These are phyloP conservation scores for Mucor irregularis DNA, from an alignment of 371 early-diverging fungal genomes.

Conservation along the genomic window DNA sequence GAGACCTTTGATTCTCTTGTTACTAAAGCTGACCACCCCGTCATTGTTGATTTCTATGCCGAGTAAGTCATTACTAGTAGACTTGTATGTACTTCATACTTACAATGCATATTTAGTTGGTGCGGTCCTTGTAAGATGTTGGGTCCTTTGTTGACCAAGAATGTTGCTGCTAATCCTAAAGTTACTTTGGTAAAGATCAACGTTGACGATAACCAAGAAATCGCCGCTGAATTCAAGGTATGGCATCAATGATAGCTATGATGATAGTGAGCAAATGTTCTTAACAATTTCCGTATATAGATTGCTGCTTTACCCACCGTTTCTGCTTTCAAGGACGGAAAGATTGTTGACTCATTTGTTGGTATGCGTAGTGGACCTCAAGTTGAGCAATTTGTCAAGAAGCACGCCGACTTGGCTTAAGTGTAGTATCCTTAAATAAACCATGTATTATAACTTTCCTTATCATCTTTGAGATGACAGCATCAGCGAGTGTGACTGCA, in stretches of 20 bases:
- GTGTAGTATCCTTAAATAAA: not conserved
- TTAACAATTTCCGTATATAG: not conserved
- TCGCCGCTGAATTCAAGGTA: conserved; percentile 61
- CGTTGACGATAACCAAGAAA: conserved; percentile 60
- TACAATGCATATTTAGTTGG: conserved; percentile 55
- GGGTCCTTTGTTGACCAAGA: conserved; percentile 62
- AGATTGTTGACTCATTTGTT: conserved; percentile 65
- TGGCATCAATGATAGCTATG: too few relatives aligned
- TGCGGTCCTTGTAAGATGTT: conserved; percentile 82
- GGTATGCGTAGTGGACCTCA: conserved; percentile 55
- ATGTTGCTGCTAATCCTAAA: conserved; percentile 62
- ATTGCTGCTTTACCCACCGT: conserved; percentile 78
- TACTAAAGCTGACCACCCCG: conserved; percentile 57
- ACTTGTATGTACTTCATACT: not conserved
- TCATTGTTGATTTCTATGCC: conserved; percentile 84
- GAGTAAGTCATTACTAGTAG: conserved; percentile 53
- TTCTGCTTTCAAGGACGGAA: conserved; percentile 64
- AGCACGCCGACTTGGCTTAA: conserved; percentile 34
- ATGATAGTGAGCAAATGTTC: not conserved
- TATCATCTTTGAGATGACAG: not conserved
- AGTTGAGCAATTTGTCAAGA: conserved; percentile 62
- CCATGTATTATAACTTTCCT: not conserved
- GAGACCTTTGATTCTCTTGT: conserved; percentile 54
- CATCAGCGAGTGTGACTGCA: not conserved
- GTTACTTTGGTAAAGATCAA: conserved; percentile 75